phyloP scores from a whole-genome alignment of 2,329 filamentous ascomycete genomes.

The Raffaelea arxii region DNA sequence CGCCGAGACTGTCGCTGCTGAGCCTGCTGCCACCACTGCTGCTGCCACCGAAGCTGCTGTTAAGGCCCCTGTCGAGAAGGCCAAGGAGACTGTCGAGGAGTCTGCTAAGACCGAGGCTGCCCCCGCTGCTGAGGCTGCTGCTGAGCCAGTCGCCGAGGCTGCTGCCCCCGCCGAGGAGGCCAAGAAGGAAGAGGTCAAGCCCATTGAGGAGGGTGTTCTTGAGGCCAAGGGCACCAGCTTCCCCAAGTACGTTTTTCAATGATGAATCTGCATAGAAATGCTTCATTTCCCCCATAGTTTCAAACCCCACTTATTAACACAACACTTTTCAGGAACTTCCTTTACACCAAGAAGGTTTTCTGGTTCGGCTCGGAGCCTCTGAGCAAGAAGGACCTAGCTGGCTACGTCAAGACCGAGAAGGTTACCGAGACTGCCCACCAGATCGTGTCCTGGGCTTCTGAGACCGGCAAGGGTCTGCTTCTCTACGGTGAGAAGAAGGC shows the following conservation, averaged over 20 bases:
- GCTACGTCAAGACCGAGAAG: conserved; percentile 87
- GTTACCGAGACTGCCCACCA: conserved; percentile 62
- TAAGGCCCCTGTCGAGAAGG: conserved; percentile 9
- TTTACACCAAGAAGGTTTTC: conserved; percentile 90
- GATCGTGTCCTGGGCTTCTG: conserved; percentile 77
- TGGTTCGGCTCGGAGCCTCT: conserved; percentile 69
- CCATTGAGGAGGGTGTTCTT: conserved; percentile 69
- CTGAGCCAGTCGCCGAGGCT: conserved; percentile 26
- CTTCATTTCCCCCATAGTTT: neutral
- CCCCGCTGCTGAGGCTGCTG: conserved; percentile 26
- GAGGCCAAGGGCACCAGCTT: conserved; percentile 81
- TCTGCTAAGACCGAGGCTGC: conserved; percentile 23
- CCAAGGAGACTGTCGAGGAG: conserved; percentile 18
- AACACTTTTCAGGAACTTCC: conserved; percentile 71
- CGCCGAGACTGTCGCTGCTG: conserved; percentile 22
- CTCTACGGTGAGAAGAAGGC: conserved; percentile 88
- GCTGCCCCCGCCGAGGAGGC: conserved; percentile 28
- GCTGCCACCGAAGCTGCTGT: conserved; percentile 12
- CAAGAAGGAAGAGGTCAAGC: conserved; percentile 33
- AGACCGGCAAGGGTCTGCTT: conserved; percentile 91
- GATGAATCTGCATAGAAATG: neutral
- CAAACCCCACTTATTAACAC: neutral
- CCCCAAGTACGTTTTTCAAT: conserved; percentile 62
- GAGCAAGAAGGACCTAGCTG: conserved; percentile 60
- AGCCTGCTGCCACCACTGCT: conserved; percentile 14